Base-by-base conservation (phyloP, 805 yeast genomes). In the Metschnikowia cerradonensis region DNA sequence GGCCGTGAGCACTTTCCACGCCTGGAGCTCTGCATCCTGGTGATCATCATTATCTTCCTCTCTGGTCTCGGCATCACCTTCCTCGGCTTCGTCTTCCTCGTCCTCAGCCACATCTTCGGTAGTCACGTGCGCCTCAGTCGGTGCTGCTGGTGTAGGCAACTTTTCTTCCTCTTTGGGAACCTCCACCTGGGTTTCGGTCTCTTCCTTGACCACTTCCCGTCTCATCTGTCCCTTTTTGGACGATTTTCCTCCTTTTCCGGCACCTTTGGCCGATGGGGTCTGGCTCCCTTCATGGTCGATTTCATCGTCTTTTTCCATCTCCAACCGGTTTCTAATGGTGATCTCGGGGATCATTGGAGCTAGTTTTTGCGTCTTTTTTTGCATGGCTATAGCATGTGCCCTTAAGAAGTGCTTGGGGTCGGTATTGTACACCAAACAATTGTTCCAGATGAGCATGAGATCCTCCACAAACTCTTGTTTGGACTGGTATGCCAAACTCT, bases 331-430 rank as follows among this genome's bases (percentile, higher is more conserved):
- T 57, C 90, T 76, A 4, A 94, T 79, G 0, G 81, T 77, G 48
- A 94, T 88, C 60, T 94, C 95, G 0, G 99, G 99, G 37, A 94
- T 92, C 53, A 89, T 71, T 0, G 96, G 96, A 5, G 82, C 78
- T 47, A 94, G 73, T 43, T 83, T 77, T 47, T 82, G 65, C 0
- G 98, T 83, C 63, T 88, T 89, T 68, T 90, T 90, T 60, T 90
- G 96, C 99, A 94, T 95, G 1, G 97, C 97, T 44, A 88, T 68
- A 0, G 99, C 99, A 70, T 94, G 97, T 0, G 83, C 88, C 45
- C 99, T 76, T 41, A 94, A 66, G 58, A 88, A 92, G 67, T 94
- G 98, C 52, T 84, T 85, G 2, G 99, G 98, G 61, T 94, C 98
- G 0, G 97, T 86, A 66, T 94, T 94, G 66, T 90, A 94, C 1